phyloP scores from a whole-genome alignment of 345 rosid genomes.

The Mallotus nudiflorus region DNA sequence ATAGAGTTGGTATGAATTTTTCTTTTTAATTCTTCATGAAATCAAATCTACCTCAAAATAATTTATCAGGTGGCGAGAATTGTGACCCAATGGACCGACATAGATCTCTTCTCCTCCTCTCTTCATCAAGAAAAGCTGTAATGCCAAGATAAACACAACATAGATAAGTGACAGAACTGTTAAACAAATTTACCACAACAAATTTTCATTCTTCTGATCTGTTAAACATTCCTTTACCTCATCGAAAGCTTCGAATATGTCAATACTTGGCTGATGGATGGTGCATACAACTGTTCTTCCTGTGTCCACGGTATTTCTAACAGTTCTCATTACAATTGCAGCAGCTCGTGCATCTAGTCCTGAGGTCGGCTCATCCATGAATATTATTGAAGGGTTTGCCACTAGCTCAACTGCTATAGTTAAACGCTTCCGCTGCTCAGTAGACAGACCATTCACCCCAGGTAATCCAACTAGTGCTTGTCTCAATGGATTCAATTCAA shows the following conservation, averaged over 20 bases:
- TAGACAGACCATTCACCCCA: conserved; percentile 80
- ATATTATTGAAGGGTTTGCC: conserved; percentile 88
- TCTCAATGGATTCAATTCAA: conserved; percentile 62
- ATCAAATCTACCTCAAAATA: conserved; percentile 61
- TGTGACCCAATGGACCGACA: conserved; percentile 73
- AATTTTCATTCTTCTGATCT: not conserved
- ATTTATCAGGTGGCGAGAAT: conserved; percentile 54
- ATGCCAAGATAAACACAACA: not conserved
- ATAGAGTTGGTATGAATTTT: not conserved
- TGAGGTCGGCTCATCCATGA: conserved; percentile 97
- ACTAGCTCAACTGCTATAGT: conserved; percentile 94
- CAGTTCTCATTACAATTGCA: conserved; percentile 91
- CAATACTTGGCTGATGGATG: conserved; percentile 93
- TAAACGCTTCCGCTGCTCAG: conserved; percentile 84
- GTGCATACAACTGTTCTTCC: conserved; percentile 96
- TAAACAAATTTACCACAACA: not conserved
- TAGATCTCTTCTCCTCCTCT: conserved; percentile 83
- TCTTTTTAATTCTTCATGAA: not conserved
- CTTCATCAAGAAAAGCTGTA: conserved; percentile 67
- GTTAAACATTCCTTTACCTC: conserved; percentile 49
- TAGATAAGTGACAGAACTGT: not conserved
- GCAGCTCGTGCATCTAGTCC: conserved; percentile 97
- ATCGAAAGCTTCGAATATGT: conserved; percentile 89
- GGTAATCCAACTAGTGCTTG: conserved; percentile 84
- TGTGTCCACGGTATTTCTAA: conserved; percentile 86